Evolutionary conservation across 2,329 filamentous ascomycete species (phyloP), one percentile per base, ranked within the genome.

Genomic region (Corynespora cassiicola): DNA sequence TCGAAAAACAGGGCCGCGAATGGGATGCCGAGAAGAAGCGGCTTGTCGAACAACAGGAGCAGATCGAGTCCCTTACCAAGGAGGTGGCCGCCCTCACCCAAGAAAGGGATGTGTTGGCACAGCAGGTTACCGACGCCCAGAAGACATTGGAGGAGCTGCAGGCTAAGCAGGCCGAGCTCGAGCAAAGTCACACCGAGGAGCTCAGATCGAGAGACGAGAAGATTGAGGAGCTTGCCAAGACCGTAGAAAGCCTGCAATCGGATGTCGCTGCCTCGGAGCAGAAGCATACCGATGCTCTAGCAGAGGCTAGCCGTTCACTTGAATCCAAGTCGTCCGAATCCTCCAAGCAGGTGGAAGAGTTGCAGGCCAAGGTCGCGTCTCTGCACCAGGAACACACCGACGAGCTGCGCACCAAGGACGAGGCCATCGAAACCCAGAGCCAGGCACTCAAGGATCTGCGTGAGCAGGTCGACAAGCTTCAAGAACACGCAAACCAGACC

Each of bases 11-110:
- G 30, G 63, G 61, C 25, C 50, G 43, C 6, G 49, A 68, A 36
- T 68, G 63, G 63, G 61, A 65, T 29, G 54, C 54, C 11, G 63
- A 68, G 21, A 67, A 64, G 56, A 58, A 61, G 49, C 61, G 58
- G 42, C 53, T 65, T n/a, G 50, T 47, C 1, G 61, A 66, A 26
- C 65, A 66, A 37, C 49, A 61, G 12, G 31, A 43, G 1, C 47
- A 59, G 24, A 62, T 67, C 20, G 56, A 59, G 9, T 39, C 40
- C 3, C 50, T 68, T 23, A 58, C 44, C 10, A 43, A 43, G 2
- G 50, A 65, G 28, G 32, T 65, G 2, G 45, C 50, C 6, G 38
- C 39, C 4, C 28, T 64, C 24, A 60, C 46, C 17, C 39, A 56
- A 8, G 61, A 66, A 28, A 52, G 54, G 12, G 58, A 65, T 25